Evolutionary conservation across 78 protist species (phyloP).

Genomic region (Mastigamoeba balamuthi): DNA sequence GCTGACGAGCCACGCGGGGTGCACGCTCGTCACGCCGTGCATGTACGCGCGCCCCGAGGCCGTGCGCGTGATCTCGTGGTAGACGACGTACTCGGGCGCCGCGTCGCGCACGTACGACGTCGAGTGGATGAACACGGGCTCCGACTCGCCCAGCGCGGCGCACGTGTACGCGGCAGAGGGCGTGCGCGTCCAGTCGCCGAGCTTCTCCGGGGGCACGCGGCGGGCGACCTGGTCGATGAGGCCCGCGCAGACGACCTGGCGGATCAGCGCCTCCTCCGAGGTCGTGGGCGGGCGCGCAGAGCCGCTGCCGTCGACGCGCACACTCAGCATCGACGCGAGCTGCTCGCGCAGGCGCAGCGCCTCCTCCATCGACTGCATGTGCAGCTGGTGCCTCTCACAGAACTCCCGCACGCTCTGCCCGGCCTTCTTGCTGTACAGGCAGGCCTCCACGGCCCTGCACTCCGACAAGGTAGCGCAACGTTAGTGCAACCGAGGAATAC

Average conservation of each 20-base stretch:
- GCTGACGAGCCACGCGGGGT: conserved; percentile 40
- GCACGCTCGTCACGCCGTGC: conserved; percentile 26
- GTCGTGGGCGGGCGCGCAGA: conserved; percentile 17
- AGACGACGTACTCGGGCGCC: conserved; percentile 18
- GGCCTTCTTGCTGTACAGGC: neutral
- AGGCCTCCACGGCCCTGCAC: neutral
- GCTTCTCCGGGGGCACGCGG: neutral
- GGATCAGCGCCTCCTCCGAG: conserved; percentile 23
- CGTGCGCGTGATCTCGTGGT: conserved; percentile 15
- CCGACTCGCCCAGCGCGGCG: conserved; percentile 6
- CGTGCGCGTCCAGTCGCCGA: neutral
- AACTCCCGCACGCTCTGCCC: neutral
- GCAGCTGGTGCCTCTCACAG: conserved; percentile 34
- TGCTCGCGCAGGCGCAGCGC: neutral
- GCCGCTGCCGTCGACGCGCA: neutral
- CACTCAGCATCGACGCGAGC: neutral
- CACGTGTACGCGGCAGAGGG: neutral
- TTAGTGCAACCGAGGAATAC: too few species aligned
- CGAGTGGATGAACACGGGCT: neutral
- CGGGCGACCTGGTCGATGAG: conserved; percentile 36
- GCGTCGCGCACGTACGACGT: neutral
- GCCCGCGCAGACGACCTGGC: conserved; percentile 45
- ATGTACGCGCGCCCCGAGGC: conserved; percentile 39
- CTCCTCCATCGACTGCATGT: neutral
- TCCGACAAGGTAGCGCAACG: too few species aligned